Evolutionary conservation across 352 stramenopile species (phyloP), one percentile per base, ranked within the genome.

Genomic region (Pythium folliculosum): DNA sequence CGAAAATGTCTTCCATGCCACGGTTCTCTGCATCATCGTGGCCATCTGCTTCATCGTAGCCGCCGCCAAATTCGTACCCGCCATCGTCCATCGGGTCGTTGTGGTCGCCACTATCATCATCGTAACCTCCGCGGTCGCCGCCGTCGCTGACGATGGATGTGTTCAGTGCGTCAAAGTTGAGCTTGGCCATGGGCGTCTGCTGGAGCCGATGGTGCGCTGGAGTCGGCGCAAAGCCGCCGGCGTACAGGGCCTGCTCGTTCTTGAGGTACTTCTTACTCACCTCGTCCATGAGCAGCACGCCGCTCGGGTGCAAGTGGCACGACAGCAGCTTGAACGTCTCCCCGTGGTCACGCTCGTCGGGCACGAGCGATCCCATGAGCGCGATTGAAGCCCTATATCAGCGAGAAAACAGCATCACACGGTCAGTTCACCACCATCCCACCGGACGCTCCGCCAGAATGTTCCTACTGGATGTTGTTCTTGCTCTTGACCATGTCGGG

Each of bases 311-410:
- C 25, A 95, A 69, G 45, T 82, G 80, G 69, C 88, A 95, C 69
- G 84, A 93, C 69, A 90, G 64, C 44, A 95, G 67, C 78, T 94
- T 95, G 73, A 94, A 93, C 23, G 82, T 90, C 62, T 95, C 86
- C 51, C 88, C 88, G 38, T 92, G 82, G 56, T 94, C 85, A 21
- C 81, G 70, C 51, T 93, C 86, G 49, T 90, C 83, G 0, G 86
- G 86, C 13, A 92, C 77, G 14, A 95, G 71, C 22, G 86, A 94
- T 0, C 86, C 83, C 88, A 94, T 94, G 12, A 95, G 51, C 25
- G 86, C 81, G 40, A 95, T 90, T 0, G 85, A 86, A 10, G 87
- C 87, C 38, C 80, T 88, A 55, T 7, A 21, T 38, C 16, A 56
- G 19, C 55, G n/a, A 23, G 9, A 19, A 19, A 38, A n/a, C 55